These are phyloP conservation scores for Xenoacremonium recifei DNA, from an alignment of 2,329 filamentous ascomycete species.

Conservation along the genomic window DNA sequence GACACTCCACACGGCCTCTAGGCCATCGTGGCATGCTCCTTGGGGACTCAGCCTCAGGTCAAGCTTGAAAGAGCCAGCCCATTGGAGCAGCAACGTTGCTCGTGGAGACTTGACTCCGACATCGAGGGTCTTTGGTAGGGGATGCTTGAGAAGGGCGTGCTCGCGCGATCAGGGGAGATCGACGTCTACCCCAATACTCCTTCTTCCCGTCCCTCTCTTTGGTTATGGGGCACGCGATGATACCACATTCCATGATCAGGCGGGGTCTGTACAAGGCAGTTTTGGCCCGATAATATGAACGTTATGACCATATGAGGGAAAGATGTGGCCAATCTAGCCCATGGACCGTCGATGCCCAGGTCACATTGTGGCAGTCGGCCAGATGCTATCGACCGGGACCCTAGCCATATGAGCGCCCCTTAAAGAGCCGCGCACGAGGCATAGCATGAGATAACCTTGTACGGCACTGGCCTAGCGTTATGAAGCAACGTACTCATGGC, in stretches of 20 bases:
- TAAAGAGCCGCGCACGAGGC: no score
- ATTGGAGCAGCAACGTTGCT: background rate
- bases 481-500: no score
- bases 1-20: slow-evolving; percentile 1
- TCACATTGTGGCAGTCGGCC: background rate
- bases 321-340: background rate
- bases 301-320: no score
- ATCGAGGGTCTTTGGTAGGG: background rate
- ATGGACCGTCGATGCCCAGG: background rate
- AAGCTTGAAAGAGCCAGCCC: background rate
- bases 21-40: background rate
- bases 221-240: background rate
- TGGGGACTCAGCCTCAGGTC: background rate
- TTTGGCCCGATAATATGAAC: no score
- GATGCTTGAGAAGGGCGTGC: slow-evolving; percentile 1
- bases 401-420: no score
- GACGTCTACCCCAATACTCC: background rate
- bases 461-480: no score
- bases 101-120: background rate
- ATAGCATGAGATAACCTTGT: no score
- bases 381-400: background rate
- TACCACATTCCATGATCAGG: background rate
- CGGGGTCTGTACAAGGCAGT: background rate
- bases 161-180: slow-evolving; percentile 4
- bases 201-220: background rate